Base-by-base conservation (phyloP, 2,329 filamentous ascomycete genomes). In the Xylogone sp. region DNA sequence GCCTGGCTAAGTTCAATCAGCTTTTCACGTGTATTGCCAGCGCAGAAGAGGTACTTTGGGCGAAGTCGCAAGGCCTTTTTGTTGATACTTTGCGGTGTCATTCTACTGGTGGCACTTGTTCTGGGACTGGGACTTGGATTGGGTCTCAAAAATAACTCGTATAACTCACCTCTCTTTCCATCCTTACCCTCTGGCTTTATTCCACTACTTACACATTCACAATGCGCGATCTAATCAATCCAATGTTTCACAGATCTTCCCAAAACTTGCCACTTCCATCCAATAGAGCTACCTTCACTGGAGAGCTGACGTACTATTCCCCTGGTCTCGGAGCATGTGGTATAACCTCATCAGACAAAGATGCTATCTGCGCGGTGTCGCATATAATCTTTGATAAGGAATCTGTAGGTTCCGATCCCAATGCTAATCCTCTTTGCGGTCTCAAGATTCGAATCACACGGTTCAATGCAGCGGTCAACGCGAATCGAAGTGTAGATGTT, bases 281-380 rank as follows among this genome's bases (percentile, higher is more conserved):
- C 21, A 74, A 77, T 50, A 71, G 73, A 10, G 71, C 75, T 1
- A 74, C 76, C 0, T 82, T 80, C 60, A 76, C 71, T 3, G 86
- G 85, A 48, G 84, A 88, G 46, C 66, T 88, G 47, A 90, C 86
- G 1, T 92, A 84, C 70, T 92, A 87, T 66, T 70, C 73, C 18
- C 80, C 86, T 0, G 73, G 68, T 3, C 74, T 89, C 3, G 88
- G 88, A 12, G 83, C 87, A 0, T 93, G 89, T 64, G 88, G 88
- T 4, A 68, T 77, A 27, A 74, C 69, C 1, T 82, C 79, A 49
- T 68, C 64, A 1, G 71, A 75, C 7, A 68, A 65, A 7, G 84
- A 90, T 51, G 63, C 76, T 51, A 79, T 92, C 42, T 84, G 81
- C 31, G 81, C 88, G 1, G 75, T 93, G 0, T 86, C 84, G 2